Conservation (phyloP, 2,329 filamentous ascomycete genomes). For the Trichoderma semiorbis region DNA sequence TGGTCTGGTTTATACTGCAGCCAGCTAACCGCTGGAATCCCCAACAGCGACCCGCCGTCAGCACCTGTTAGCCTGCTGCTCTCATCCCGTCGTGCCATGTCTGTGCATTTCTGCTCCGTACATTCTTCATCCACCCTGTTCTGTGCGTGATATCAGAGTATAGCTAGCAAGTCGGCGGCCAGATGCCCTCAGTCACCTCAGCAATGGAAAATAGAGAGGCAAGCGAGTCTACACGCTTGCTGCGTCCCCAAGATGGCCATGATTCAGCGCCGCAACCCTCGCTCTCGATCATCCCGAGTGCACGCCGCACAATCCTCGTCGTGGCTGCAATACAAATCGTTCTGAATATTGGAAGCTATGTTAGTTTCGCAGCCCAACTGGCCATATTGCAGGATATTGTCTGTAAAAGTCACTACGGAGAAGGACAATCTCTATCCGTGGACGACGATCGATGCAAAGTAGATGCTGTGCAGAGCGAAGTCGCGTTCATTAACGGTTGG, state of each 20-base stretch:
- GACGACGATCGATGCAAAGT: background rate
- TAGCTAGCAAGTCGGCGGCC: background rate
- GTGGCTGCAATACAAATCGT: background rate
- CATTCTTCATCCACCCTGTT: background rate
- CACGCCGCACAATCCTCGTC: background rate
- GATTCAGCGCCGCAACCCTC: background rate
- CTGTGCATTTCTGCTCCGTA: background rate
- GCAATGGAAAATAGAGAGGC: background rate
- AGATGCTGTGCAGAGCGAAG: background rate
- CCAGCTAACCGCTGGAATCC: background rate
- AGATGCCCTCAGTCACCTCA: background rate
- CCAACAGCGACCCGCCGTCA: background rate
- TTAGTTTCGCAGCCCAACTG: background rate
- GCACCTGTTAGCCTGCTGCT: background rate
- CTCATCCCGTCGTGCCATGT: background rate
- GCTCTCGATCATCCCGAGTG: background rate
- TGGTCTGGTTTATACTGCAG: background rate
- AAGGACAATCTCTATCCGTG: background rate
- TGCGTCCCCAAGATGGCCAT: background rate
- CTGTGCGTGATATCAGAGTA: background rate
- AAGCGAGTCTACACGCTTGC: background rate
- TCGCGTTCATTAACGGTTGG: background rate
- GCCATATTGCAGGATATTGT: background rate
- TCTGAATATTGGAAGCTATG: background rate
- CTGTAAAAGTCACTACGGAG: background rate